Evolutionary conservation across 1,284 basidiomycete species (phyloP), one percentile per base, ranked within the genome.

Genomic region (Cryptococcus sp.): DNA sequence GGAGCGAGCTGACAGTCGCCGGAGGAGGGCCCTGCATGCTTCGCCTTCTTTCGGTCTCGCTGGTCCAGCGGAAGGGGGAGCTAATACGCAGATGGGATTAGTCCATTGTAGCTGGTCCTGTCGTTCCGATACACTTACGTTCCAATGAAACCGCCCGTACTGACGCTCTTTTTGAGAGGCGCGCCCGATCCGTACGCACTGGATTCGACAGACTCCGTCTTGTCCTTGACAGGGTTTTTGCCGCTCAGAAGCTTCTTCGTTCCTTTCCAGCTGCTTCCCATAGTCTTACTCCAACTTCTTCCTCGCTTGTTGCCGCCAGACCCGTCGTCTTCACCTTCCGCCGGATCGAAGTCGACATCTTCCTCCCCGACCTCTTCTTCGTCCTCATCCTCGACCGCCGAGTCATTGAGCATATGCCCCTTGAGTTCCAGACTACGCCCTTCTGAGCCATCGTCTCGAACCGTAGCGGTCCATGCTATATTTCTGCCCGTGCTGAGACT

Each of bases 401-500:
- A 35, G 30, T 13, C 30, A 8, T 35, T 13, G 30, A 35, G 30
- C 30, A 35, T 35, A 35, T 40, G 62, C 53, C 19, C 63, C 66
- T 46, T 61, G 49, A 17, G 67, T 52, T 43, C 64, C 64, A 19
- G 61, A 60, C 20, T 51, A 50, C 64, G 57, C 22, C 42, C 58
- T 23, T 58, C 55, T 52, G 56, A 55, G 35, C 60, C 67, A 43
- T 69, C 54, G 7, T 53, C 61, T 10, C 53, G 62, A 1, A 63
- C 50, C 13, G 27, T 25, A 15, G 62, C 43, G 11, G 54, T 61
- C 55, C 60, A 61, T 4, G 61, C 71, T 27, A 76, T 60, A 41
- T 77, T 76, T 46, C 66, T 57, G 10, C 76, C 77, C 8, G 73
- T 77, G 15, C 73, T 76, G 4, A 77, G 63, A 15, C 74, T 76